phyloP scores from a whole-genome alignment of 306 rosid genomes.

The Prunus fruticosa region DNA sequence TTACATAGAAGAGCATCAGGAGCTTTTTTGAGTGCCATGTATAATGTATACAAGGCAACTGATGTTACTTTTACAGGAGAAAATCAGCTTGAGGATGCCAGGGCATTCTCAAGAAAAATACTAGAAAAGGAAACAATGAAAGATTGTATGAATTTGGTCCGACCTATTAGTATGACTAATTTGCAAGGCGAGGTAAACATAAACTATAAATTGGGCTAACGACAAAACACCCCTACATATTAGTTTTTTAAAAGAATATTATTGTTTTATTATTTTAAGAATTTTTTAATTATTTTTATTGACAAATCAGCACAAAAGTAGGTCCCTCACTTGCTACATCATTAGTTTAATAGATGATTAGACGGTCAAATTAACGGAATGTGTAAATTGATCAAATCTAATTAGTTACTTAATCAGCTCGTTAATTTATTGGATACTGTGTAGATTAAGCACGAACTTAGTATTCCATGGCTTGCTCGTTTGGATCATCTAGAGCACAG shows the following conservation, averaged over 20 bases:
- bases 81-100: slow-evolving; percentile 4
- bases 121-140: background rate
- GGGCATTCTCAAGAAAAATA: slow-evolving; percentile 5
- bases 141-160: background rate
- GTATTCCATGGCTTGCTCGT: slow-evolving; percentile 53
- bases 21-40: background rate
- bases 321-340: no score
- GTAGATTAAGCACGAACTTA: slow-evolving; percentile 49
- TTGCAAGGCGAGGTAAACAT: background rate
- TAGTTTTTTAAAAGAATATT: no score
- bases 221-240: no score
- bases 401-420: background rate
- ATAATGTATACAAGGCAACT: slow-evolving; percentile 13
- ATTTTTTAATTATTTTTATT: no score
- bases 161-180: background rate
- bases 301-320: no score
- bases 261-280: no score
- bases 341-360: no score
- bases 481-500: slow-evolving; percentile 63
- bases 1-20: slow-evolving; percentile 8
- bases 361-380: no score
- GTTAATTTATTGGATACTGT: background rate
- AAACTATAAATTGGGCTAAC: no score
- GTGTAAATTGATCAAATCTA: background rate
- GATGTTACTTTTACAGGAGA: slow-evolving; percentile 4